A percentile compares a stretch with the other conserved stretches of the same genome.
phyloP scores from a whole-genome alignment of 371 early-diverging fungal genomes.

The Rhizopus stolonifer region DNA sequence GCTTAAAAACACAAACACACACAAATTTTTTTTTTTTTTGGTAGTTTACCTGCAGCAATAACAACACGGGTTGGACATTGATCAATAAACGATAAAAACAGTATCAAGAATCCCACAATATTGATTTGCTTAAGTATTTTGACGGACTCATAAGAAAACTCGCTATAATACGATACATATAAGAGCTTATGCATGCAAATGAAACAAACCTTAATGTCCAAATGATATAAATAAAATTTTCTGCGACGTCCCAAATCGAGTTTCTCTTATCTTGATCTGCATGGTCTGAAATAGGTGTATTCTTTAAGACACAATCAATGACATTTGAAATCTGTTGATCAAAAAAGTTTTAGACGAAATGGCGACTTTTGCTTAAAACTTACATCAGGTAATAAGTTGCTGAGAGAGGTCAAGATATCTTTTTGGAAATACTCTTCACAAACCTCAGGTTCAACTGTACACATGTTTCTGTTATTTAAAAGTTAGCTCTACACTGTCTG shows the following conservation, averaged over 20 bases:
- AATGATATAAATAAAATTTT: conserved; percentile 71
- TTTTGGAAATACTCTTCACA: conserved; percentile 67
- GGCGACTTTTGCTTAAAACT: not conserved
- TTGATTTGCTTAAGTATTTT: conserved; percentile 66
- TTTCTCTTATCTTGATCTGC: conserved; percentile 56
- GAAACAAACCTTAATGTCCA: conserved; percentile 47
- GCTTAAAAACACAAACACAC: not conserved
- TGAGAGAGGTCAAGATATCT: conserved; percentile 63
- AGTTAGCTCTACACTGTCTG: not conserved
- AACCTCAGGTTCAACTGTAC: conserved; percentile 59
- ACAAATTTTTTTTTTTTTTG: not conserved
- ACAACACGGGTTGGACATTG: conserved; percentile 65
- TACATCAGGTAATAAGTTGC: conserved; percentile 49
- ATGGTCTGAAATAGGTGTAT: conserved; percentile 43
- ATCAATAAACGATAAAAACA: conserved; percentile 62
- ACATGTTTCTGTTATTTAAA: conserved; percentile 53
- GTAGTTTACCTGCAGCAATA: conserved; percentile 62
- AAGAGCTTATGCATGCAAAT: no score
- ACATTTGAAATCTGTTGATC: conserved; percentile 41
- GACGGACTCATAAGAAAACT: conserved; percentile 65
- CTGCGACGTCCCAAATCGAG: conserved; percentile 69
- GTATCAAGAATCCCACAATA: conserved; percentile 64
- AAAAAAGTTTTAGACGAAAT: no score
- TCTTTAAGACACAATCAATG: conserved; percentile 50
- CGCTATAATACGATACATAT: conserved; percentile 49